Percentiles rank a stretch among this genome's conserved stretches.
Evolutionary conservation across 331 rosid species (phyloP).

Genomic region (Acacia concinna): DNA sequence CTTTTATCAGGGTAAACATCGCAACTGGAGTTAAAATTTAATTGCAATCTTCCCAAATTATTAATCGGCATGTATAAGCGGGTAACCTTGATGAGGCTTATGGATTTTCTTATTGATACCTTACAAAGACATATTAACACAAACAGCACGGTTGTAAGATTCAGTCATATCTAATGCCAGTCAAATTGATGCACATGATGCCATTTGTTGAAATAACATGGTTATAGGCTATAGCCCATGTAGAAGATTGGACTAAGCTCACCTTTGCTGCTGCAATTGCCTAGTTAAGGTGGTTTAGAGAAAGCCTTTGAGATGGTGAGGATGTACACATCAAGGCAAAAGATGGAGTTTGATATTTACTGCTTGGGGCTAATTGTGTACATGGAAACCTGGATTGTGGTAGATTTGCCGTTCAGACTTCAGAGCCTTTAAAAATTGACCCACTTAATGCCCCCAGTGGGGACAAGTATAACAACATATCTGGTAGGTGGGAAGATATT

Average conservation of each 20-base stretch:
- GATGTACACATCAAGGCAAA: background rate
- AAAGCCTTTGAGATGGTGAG: background rate
- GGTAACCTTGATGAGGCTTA: background rate
- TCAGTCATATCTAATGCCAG: background rate
- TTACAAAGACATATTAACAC: background rate
- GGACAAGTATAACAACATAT: background rate
- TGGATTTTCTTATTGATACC: background rate
- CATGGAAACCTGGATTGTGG: background rate
- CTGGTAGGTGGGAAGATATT: background rate
- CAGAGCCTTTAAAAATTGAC: background rate
- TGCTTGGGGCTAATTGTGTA: background rate
- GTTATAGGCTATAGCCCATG: background rate
- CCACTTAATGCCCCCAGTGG: slow-evolving; percentile 33
- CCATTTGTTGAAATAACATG: background rate
- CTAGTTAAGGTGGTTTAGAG: background rate
- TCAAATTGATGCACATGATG: background rate
- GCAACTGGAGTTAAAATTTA: slow-evolving; percentile 7
- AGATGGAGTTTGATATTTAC: background rate
- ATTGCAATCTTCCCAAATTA: background rate
- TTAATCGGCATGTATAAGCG: background rate
- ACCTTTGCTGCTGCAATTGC: background rate
- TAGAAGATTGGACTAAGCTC: background rate
- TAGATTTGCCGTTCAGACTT: background rate
- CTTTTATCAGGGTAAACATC: background rate
- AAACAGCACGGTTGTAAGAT: background rate